Evolutionary conservation across 2,329 filamentous ascomycete genomes (phyloP).

Genomic region (Aspergillus sp.): DNA sequence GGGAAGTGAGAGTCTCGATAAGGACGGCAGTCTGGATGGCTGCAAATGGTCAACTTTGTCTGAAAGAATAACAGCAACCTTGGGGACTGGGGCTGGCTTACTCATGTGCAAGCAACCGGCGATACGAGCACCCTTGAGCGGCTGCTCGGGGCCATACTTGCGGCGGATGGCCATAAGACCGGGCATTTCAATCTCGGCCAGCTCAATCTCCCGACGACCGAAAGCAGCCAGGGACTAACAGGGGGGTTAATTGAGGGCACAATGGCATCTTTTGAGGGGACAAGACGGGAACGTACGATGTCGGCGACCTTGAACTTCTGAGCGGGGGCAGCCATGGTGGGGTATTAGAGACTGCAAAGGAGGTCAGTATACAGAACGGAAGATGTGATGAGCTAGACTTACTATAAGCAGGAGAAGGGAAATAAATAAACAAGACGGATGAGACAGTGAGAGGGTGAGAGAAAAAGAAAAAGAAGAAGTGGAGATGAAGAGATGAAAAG

Average conservation of each 20-base stretch:
- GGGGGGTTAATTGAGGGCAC: constrained; percentile 7
- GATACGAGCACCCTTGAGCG: constrained; percentile 87
- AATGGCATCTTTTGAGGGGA: not conserved
- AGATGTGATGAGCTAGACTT: not conserved
- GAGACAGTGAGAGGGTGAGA: not conserved
- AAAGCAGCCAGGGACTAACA: constrained; percentile 78
- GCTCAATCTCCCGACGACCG: constrained; percentile 96
- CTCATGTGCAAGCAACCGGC: constrained; percentile 98
- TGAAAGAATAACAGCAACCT: not conserved
- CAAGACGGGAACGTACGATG: constrained; percentile 49
- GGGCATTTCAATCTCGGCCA: constrained; percentile 94
- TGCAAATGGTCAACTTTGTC: constrained; percentile 21
- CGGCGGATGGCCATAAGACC: constrained; percentile 90
- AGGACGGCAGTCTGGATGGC: constrained; percentile 98
- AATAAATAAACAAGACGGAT: constrained; percentile 4
- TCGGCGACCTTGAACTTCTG: constrained; percentile 97
- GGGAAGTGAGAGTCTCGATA: constrained; percentile 90
- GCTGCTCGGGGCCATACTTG: constrained; percentile 91
- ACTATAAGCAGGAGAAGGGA: not conserved
- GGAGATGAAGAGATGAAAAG: constrained; percentile 7
- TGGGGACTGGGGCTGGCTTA: constrained; percentile 31
- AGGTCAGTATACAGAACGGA: not conserved
- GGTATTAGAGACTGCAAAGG: not conserved
- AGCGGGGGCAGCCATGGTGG: constrained; percentile 65
- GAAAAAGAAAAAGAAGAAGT: constrained; percentile 7